These are phyloP conservation scores for Phytophthora hybrid DNA, from an alignment of 352 stramenopile species.

Conservation along the genomic window DNA sequence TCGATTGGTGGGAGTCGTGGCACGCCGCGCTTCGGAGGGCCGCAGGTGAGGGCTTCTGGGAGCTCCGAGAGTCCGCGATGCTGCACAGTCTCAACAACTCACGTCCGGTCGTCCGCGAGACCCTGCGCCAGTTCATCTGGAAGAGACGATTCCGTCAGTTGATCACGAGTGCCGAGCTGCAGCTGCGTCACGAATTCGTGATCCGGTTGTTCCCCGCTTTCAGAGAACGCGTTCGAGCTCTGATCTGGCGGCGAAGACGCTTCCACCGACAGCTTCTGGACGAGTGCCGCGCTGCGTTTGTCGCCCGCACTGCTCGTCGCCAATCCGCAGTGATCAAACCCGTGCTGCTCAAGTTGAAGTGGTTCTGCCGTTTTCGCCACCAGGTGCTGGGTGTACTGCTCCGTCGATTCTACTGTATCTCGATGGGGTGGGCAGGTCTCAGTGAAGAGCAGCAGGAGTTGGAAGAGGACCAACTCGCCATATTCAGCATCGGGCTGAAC, in stretches of 20 bases:
- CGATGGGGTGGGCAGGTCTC: constrained; percentile 14
- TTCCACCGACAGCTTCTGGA: constrained; percentile 27
- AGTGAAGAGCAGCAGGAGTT: constrained; percentile 27
- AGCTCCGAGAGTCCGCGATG: constrained; percentile 3
- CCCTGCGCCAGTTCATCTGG: constrained; percentile 31
- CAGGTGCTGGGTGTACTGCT: constrained; percentile 12
- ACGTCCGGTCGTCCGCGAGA: constrained; percentile 9
- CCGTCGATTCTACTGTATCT: constrained; percentile 26
- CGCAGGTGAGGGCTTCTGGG: background rate
- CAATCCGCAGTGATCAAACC: constrained; percentile 10
- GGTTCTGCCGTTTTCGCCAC: constrained; percentile 22
- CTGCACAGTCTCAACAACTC: background rate
- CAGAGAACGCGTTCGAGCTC: constrained; percentile 24
- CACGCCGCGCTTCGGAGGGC: background rate
- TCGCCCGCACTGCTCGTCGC: background rate
- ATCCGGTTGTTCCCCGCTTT: constrained; percentile 10
- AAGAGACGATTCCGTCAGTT: constrained; percentile 19
- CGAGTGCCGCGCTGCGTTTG: constrained; percentile 21
- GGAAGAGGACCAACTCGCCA: constrained; percentile 17
- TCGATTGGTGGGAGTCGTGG: constrained; percentile 29
- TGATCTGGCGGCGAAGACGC: constrained; percentile 29
- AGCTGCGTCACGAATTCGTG: constrained; percentile 22
- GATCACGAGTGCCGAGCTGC: constrained; percentile 5
- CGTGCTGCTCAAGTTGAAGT: constrained; percentile 25
- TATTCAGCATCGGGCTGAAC: constrained; percentile 24